Evolutionary conservation across 1,284 basidiomycete genomes (phyloP).

Genomic region (Apiotrichum gracile): DNA sequence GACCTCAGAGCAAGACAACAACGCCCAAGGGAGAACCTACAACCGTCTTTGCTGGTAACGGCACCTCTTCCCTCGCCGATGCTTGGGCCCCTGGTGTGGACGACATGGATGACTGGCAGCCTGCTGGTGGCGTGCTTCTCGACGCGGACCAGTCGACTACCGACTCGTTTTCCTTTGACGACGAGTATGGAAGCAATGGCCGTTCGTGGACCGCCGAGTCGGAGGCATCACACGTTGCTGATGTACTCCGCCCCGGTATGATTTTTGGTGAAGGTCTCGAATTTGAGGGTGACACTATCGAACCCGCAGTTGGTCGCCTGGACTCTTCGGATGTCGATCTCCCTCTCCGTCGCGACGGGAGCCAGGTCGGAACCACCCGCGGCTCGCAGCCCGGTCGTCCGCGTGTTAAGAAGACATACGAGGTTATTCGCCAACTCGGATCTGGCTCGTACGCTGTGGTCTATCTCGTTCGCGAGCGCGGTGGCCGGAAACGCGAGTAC

Average conservation of each 20-base stretch:
- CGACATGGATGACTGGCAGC: constrained; percentile 40
- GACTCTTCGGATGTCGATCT: constrained; percentile 21
- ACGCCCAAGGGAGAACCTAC: constrained; percentile 19
- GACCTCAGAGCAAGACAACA: constrained; percentile 30
- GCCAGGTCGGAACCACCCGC: constrained; percentile 27
- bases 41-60: background rate
- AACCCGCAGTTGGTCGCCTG: constrained; percentile 34
- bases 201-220: constrained; percentile 19
- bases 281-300: constrained; percentile 43
- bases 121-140: constrained; percentile 38
- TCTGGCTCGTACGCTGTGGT: constrained; percentile 89
- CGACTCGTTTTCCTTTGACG: constrained; percentile 14
- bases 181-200: constrained; percentile 14
- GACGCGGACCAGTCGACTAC: constrained; percentile 19
- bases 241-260: constrained; percentile 34
- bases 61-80: constrained; percentile 16
- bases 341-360: constrained; percentile 38
- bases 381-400: constrained; percentile 2
- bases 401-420: constrained; percentile 51
- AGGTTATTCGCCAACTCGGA: constrained; percentile 77
- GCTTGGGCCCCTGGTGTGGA: constrained; percentile 27
- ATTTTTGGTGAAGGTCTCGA: constrained; percentile 44
- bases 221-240: constrained; percentile 24
- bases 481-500: constrained; percentile 76
- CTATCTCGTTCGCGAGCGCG: constrained; percentile 83